Base-by-base conservation (phyloP, 495 filamentous ascomycete genomes). In the Neurospora sp. region DNA sequence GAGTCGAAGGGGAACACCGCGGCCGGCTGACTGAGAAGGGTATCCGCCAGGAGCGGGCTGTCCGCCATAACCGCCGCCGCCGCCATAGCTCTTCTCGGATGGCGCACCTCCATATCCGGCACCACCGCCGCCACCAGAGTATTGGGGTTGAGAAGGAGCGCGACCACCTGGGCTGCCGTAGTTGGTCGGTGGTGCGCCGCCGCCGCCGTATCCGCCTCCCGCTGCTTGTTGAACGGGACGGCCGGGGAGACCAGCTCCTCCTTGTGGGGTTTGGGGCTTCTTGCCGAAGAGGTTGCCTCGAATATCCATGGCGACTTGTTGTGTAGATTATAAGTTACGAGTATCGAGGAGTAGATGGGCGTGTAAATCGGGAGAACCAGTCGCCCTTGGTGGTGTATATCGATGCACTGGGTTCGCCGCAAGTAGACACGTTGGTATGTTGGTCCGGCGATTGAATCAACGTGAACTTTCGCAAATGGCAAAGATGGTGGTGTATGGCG, bases 201-300 rank as follows among this genome's bases (percentile, higher is more conserved):
- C 69, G 12, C 71, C 69, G 37, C 70, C 59, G 71, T 77, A 78
- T 59, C 75, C 77, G 27, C 72, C 70, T 41, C 69, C 76, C 20
- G 71, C 73, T 5, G 75, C 74, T 16, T 74, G 72, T 40, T 79
- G 81, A 2, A 69, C 77, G 27, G 73, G 79, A 39, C 82, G 78
- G 9, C 73, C 76, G 14, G 81, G 78, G 38, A 82, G 69, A 16
- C 81, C 78, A 37, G 72, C 69, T 44, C 72, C 69, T 41, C 76
- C 53, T 74, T 41, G 69, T 39, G 59, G 73, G 75, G 71, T 40
- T 39, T 74, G 80, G 37, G 72, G 78, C 39, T 73, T 77, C 71
- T 77, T 77, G 53, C 82, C 77, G 69, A 84, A 83, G 69, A 83
- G 80, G 68, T 81, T 81, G 76, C 79, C 82, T 74, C 82, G 78